Percentiles rank a stretch among this genome's conserved stretches.
phyloP scores from a whole-genome alignment of 495 filamentous ascomycete genomes.

The Podospora pseudoanserina region DNA sequence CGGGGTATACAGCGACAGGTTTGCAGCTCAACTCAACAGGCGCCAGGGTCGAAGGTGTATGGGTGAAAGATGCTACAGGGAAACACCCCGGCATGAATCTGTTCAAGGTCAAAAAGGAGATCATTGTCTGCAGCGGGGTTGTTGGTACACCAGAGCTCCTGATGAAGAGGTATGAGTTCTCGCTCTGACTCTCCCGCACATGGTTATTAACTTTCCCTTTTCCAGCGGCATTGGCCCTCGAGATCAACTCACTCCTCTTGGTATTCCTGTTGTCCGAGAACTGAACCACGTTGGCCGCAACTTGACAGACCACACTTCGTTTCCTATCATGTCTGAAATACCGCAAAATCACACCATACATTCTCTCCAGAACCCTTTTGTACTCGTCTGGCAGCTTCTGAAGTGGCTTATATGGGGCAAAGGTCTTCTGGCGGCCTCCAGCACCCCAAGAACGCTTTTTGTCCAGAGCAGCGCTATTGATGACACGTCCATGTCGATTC shows the following conservation, averaged over 20 bases:
- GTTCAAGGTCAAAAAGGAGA: neutral
- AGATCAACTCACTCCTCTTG: neutral
- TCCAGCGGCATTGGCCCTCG: neutral
- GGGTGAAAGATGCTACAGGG: neutral
- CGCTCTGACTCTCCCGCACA: neutral
- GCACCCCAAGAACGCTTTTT: conserved; percentile 20
- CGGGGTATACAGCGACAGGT: neutral
- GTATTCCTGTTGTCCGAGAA: conserved; percentile 36
- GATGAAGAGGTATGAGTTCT: neutral
- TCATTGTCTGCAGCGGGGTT: neutral
- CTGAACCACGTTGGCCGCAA: conserved; percentile 23
- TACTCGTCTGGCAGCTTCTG: conserved; percentile 2
- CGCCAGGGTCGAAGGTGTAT: neutral
- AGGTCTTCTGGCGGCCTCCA: conserved; percentile 18
- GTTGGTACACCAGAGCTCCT: neutral
- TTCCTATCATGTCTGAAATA: conserved; percentile 27
- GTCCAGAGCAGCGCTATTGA: conserved; percentile 24
- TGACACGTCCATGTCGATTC: conserved; percentile 19
- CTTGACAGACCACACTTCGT: conserved; percentile 23
- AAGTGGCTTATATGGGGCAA: conserved; percentile 19
- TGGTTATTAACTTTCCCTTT: neutral
- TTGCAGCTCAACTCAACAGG: neutral
- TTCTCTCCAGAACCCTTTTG: conserved; percentile 12
- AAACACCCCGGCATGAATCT: neutral
- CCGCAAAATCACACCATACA: conserved; percentile 25